These are phyloP conservation scores for Lavandula angustifolia DNA, from an alignment of 257 asterid species.

Conservation along the genomic window DNA sequence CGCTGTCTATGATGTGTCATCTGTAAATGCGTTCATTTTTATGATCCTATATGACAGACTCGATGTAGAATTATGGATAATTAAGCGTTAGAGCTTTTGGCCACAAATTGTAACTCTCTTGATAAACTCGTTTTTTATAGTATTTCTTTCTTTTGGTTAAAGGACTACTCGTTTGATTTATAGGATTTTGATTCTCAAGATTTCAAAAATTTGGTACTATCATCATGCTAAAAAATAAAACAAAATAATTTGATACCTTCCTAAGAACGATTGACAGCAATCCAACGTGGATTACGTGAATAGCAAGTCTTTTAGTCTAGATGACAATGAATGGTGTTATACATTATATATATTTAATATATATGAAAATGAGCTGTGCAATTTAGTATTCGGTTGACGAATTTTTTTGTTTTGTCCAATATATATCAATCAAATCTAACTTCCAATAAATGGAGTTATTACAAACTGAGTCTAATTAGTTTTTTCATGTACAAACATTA, in stretches of 20 bases:
- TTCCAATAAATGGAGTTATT: no score
- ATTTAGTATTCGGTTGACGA: constrained; percentile 19
- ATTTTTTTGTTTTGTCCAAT: constrained; percentile 10
- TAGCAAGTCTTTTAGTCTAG: constrained; percentile 7
- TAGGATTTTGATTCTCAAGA: not conserved
- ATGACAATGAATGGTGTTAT: constrained; percentile 23
- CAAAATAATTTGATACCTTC: not conserved
- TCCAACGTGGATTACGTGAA: constrained; percentile 27
- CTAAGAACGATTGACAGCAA: not conserved
- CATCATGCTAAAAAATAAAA: no score
- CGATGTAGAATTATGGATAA: no score
- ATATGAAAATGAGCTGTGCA: constrained; percentile 12
- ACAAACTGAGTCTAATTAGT: no score
- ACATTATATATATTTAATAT: constrained; percentile 9
- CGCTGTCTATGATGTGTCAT: no score
- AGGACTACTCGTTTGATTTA: not conserved
- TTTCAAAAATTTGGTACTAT: constrained; percentile 7
- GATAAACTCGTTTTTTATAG: no score
- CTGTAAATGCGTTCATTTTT: no score
- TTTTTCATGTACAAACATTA: no score
- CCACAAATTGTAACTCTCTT: no score
- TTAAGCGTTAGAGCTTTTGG: no score
- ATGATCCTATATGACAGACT: no score
- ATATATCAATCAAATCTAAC: no score
- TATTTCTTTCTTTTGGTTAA: not conserved